These are phyloP conservation scores for Coriolopsis trogii DNA, from an alignment of 1,284 basidiomycete species.

Conservation along the genomic window DNA sequence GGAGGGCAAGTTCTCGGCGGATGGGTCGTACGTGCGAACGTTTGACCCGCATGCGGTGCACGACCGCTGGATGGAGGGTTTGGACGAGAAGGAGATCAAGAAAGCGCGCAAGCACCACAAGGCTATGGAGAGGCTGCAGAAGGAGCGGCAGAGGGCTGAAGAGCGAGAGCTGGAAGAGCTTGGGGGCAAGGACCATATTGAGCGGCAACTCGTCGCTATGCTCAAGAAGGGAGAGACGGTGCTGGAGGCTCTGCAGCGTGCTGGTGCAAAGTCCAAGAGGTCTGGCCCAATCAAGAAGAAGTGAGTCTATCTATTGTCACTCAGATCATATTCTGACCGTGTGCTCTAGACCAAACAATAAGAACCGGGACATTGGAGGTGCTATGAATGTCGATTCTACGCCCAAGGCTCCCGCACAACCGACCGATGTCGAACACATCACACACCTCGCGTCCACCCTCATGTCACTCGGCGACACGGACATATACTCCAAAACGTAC, in stretches of 20 bases:
- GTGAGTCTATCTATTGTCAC: slow-evolving; percentile 7
- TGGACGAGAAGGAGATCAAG: slow-evolving; percentile 88
- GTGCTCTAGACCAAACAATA: slow-evolving; percentile 33
- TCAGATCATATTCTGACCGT: neutral
- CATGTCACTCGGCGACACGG: slow-evolving; percentile 81
- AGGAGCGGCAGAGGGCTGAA: slow-evolving; percentile 73
- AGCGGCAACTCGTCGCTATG: slow-evolving; percentile 69
- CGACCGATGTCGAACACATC: slow-evolving; percentile 70
- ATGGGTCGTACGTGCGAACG: slow-evolving; percentile 87
- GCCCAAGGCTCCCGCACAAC: slow-evolving; percentile 27
- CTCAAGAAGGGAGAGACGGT: slow-evolving; percentile 92
- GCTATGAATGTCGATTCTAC: slow-evolving; percentile 53
- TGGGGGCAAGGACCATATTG: slow-evolving; percentile 69
- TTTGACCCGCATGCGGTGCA: slow-evolving; percentile 91
- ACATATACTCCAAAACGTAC: slow-evolving; percentile 83
- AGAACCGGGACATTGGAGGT: slow-evolving; percentile 30
- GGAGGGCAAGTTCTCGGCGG: slow-evolving; percentile 94
- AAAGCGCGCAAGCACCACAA: slow-evolving; percentile 74
- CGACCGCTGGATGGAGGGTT: slow-evolving; percentile 93
- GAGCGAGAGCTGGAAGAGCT: slow-evolving; percentile 65
- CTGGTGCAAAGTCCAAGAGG: slow-evolving; percentile 78
- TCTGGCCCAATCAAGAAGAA: slow-evolving; percentile 43
- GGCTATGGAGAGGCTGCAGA: slow-evolving; percentile 69
- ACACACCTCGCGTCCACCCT: slow-evolving; percentile 83
- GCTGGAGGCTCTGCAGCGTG: slow-evolving; percentile 84